phyloP scores from a whole-genome alignment of 129 eudicot species.

The Calendula officinalis region DNA sequence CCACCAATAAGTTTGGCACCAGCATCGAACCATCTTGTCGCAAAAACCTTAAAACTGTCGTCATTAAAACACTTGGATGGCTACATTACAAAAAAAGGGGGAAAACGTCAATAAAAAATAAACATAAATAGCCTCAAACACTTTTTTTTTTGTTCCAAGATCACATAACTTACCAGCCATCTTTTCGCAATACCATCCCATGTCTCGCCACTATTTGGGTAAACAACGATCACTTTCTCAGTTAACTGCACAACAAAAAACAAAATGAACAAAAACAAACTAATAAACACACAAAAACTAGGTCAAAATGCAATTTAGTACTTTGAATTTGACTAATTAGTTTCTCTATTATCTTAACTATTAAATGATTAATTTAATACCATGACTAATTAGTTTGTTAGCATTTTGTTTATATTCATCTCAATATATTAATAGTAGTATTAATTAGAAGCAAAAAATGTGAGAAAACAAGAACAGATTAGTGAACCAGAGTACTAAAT shows the following conservation, averaged over 20 bases:
- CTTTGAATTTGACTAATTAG: no score
- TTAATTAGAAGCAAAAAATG: no score
- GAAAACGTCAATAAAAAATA: background rate
- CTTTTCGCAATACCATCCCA: conserved; percentile 81
- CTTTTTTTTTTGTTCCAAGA: background rate
- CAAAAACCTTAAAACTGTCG: conserved; percentile 54
- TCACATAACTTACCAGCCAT: conserved; percentile 72
- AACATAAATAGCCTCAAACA: conserved; percentile 1
- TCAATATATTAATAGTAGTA: no score
- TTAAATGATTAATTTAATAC: no score
- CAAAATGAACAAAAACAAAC: background rate
- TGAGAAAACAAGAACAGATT: no score
- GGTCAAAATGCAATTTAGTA: background rate
- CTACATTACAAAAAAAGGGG: conserved; percentile 27
- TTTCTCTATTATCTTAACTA: no score
- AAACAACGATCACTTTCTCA: conserved; percentile 61
- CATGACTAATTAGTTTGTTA: no score
- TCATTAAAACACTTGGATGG: conserved; percentile 74
- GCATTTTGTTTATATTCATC: no score
- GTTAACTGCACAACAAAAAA: conserved; percentile 45
- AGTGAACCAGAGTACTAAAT: no score
- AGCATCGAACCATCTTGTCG: conserved; percentile 67
- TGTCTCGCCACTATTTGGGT: conserved; percentile 83
- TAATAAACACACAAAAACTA: background rate
- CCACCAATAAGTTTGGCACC: conserved; percentile 88